A percentile compares a stretch with the other conserved stretches of the same genome.
phyloP scores from a whole-genome alignment of 140 eudicot species.

The Cichorium intybus region DNA sequence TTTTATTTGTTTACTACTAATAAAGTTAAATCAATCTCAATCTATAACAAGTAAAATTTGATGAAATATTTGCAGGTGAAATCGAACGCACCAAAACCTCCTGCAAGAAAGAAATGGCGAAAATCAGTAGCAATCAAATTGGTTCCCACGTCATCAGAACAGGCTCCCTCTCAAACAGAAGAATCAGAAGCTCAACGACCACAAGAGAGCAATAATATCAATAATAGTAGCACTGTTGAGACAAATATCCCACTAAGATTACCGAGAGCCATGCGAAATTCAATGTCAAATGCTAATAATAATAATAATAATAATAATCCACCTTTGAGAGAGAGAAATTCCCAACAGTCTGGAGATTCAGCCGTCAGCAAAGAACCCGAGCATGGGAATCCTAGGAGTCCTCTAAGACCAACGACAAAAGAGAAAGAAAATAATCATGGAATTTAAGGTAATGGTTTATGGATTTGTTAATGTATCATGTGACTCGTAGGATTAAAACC shows the following conservation, averaged over 20 bases:
- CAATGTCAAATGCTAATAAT: slow-evolving; percentile 28
- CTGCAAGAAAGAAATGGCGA: slow-evolving; percentile 73
- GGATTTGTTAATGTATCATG: neutral
- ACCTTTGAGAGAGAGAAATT: slow-evolving; percentile 66
- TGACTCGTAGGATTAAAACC: too few species aligned
- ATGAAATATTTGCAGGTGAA: slow-evolving; percentile 47
- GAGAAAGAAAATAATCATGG: slow-evolving; percentile 66
- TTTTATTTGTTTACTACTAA: too few species aligned
- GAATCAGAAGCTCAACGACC: slow-evolving; percentile 40
- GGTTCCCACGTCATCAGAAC: slow-evolving; percentile 50
- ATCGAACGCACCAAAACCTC: slow-evolving; percentile 53
- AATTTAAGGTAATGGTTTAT: slow-evolving; percentile 8
- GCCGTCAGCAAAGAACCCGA: slow-evolving; percentile 34
- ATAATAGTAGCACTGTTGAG: slow-evolving; percentile 23
- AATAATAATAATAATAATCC: slow-evolving; percentile 23
- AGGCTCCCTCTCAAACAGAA: slow-evolving; percentile 40
- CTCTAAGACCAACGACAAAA: slow-evolving; percentile 34
- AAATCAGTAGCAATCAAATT: slow-evolving; percentile 59
- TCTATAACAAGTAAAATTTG: neutral
- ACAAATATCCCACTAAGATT: slow-evolving; percentile 54
- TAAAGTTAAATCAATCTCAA: too few species aligned
- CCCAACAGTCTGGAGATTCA: slow-evolving; percentile 38
- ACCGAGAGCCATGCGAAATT: slow-evolving; percentile 81
- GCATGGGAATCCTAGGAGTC: slow-evolving; percentile 45
- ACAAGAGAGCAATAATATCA: slow-evolving; percentile 32